These are phyloP conservation scores for Tinospora cordifolia DNA, from an alignment of 164 flowering plant genomes.

Conservation along the genomic window DNA sequence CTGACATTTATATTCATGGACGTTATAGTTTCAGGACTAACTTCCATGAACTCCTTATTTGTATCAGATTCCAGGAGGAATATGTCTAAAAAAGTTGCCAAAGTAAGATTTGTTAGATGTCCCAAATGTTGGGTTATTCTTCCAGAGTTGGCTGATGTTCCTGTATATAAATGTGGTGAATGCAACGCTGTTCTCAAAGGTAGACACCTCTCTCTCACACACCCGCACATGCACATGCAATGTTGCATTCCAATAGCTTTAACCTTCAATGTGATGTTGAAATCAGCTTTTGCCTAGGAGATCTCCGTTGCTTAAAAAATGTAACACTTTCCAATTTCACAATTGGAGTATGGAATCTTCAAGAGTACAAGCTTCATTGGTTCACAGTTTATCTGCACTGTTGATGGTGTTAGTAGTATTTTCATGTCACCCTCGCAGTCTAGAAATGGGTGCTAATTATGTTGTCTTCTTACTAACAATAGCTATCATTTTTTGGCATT, in stretches of 20 bases:
- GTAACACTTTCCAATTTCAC: too few species aligned
- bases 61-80: constrained; percentile 12
- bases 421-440: too few species aligned
- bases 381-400: too few species aligned
- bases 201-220: constrained; percentile 12
- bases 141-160: constrained; percentile 42
- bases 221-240: too few species aligned
- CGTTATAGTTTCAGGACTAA: background rate
- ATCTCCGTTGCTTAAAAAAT: too few species aligned
- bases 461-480: background rate
- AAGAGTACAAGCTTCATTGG: too few species aligned
- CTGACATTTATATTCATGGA: background rate
- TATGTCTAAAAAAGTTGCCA: constrained; percentile 27
- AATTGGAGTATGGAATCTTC: too few species aligned
- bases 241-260: too few species aligned
- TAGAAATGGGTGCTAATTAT: background rate
- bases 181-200: constrained; percentile 62
- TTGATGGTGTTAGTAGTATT: too few species aligned
- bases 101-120: constrained; percentile 58
- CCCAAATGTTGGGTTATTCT: constrained; percentile 61
- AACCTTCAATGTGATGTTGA: too few species aligned
- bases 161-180: constrained; percentile 71
- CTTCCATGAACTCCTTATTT: background rate
- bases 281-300: too few species aligned
- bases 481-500: background rate